Percentiles rank a stretch among this genome's conserved stretches.
Conservation (phyloP, 768 basidiomycete genomes). For the Botryobasidium botryosum region DNA sequence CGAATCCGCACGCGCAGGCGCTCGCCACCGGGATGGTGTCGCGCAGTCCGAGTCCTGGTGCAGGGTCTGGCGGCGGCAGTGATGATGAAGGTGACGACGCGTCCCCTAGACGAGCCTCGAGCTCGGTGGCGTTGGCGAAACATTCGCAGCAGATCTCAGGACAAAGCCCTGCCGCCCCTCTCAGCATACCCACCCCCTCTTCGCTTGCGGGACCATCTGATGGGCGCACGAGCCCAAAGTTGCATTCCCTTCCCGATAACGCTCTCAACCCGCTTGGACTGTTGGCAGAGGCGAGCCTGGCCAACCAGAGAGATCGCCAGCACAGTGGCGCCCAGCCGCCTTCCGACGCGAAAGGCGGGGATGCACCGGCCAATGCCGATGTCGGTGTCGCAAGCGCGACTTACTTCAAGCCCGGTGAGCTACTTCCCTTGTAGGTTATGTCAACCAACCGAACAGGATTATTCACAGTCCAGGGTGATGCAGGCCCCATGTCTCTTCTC, state of each 20-base stretch:
- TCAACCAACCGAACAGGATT: background rate
- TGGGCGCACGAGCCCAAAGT: constrained; percentile 48
- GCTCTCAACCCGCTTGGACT: constrained; percentile 82
- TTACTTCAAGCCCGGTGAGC: constrained; percentile 81
- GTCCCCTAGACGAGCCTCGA: too few species aligned
- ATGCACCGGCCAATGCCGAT: constrained; percentile 22
- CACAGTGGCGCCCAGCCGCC: constrained; percentile 24
- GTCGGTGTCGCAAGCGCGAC: constrained; percentile 71
- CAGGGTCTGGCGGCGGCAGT: too few species aligned
- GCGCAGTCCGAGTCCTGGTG: too few species aligned
- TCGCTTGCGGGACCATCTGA: too few species aligned
- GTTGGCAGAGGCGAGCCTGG: constrained; percentile 66
- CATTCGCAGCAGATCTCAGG: too few species aligned
- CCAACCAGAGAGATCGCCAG: constrained; percentile 6
- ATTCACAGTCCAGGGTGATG: background rate
- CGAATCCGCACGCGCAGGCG: constrained; percentile 44
- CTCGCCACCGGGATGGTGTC: too few species aligned
- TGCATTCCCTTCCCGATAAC: constrained; percentile 86
- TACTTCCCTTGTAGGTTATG: background rate
- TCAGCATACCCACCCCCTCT: constrained; percentile 30
- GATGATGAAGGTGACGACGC: too few species aligned
- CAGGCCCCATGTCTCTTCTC: constrained; percentile 77
- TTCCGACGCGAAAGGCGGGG: constrained; percentile 1
- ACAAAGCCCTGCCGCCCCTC: too few species aligned
- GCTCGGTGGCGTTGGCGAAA: too few species aligned